Conservation (phyloP, 352 stramenopile genomes). For the Globisporangium alternatum region DNA sequence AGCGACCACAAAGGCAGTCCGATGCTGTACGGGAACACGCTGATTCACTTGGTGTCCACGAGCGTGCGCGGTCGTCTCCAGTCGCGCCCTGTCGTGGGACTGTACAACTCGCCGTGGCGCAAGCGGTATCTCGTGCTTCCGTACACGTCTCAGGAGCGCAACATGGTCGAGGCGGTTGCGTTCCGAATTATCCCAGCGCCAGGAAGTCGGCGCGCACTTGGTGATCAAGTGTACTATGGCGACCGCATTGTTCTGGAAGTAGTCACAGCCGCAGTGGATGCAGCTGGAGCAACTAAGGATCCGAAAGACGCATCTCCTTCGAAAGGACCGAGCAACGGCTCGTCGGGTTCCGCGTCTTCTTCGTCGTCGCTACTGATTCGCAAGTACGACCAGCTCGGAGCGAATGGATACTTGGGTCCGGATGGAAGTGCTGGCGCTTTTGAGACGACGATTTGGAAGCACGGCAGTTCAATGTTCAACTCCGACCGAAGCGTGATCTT, state of each 20-base stretch:
- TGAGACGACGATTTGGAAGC: conserved; percentile 84
- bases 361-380: conserved; percentile 32
- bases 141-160: conserved; percentile 64
- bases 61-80: conserved; percentile 74
- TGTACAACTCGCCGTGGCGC: conserved; percentile 80
- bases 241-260: conserved; percentile 73
- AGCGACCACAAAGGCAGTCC: conserved; percentile 29
- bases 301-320: conserved; percentile 14
- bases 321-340: conserved; percentile 12
- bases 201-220: conserved; percentile 49
- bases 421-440: conserved; percentile 71
- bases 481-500: conserved; percentile 74
- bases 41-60: conserved; percentile 74
- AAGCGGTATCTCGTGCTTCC: conserved; percentile 83
- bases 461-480: conserved; percentile 81
- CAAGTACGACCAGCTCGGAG: conserved; percentile 82
- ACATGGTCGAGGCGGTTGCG: conserved; percentile 65
- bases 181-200: conserved; percentile 69
- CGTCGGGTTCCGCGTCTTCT: conserved; percentile 4
- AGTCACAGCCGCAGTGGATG: conserved; percentile 20
- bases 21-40: conserved; percentile 56
- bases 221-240: conserved; percentile 75
- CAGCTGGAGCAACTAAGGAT: neutral
- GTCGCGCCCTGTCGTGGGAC: conserved; percentile 63
- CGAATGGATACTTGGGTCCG: conserved; percentile 74